These are phyloP conservation scores for Aureobasidium vineae DNA, from an alignment of 2,329 filamentous ascomycete species.

Conservation along the genomic window DNA sequence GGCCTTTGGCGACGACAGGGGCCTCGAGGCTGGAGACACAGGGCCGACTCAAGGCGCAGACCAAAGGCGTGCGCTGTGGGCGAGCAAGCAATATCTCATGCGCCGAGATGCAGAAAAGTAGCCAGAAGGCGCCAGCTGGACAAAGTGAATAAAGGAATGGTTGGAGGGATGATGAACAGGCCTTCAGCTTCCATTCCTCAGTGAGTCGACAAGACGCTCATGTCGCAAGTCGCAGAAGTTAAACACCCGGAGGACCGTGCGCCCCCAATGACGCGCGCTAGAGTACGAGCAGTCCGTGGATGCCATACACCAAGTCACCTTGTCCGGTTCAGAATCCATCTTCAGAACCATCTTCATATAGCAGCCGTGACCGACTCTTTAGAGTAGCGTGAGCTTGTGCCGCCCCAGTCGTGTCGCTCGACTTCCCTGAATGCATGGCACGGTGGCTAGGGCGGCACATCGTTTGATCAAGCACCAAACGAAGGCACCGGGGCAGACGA, in stretches of 20 bases:
- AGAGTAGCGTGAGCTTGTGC: not conserved
- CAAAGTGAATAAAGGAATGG: slow-evolving; percentile 9
- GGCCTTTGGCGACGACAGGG: slow-evolving; percentile 7
- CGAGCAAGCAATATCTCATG: not conserved
- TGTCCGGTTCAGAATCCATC: not conserved
- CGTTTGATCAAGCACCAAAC: not conserved
- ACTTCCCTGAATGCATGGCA: not conserved
- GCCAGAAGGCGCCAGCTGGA: not conserved
- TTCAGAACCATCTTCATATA: not conserved
- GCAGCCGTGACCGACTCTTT: not conserved
- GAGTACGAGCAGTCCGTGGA: not conserved
- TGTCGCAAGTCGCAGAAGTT: slow-evolving; percentile 2
- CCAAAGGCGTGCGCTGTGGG: not conserved
- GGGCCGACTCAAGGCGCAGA: not conserved
- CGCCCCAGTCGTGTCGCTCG: not conserved
- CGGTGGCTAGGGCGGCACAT: not conserved
- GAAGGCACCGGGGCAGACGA: not conserved
- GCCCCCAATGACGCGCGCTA: not conserved
- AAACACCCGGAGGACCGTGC: not conserved
- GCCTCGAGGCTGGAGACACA: slow-evolving; percentile 9
- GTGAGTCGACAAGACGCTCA: not conserved
- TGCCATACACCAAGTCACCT: not conserved
- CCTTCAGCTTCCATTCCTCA: not conserved
- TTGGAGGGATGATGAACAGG: slow-evolving; percentile 1
- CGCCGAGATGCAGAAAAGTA: not conserved